Evolutionary conservation across 441 rosid species (phyloP).

Genomic region (Syzygium malaccense): DNA sequence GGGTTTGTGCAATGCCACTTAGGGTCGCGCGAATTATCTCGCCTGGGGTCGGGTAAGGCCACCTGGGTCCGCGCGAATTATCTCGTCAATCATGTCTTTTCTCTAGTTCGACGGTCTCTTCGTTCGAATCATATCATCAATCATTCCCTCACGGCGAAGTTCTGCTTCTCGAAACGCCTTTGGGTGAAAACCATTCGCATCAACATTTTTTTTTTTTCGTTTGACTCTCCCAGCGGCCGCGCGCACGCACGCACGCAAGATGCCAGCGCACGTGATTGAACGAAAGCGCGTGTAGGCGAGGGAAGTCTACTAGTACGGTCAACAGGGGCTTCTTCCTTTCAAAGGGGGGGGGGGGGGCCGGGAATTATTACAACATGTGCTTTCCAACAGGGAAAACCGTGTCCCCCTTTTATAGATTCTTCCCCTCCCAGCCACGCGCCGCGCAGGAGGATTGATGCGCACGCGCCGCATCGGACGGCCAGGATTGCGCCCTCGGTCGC

Average conservation of each 20-base stretch:
- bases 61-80: too few relatives aligned
- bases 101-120: not conserved
- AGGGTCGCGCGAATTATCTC: too few relatives aligned
- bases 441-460: not conserved
- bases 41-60: too few relatives aligned
- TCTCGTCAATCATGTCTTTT: too few relatives aligned
- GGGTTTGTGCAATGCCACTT: too few relatives aligned
- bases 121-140: not conserved
- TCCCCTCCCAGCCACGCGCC: not conserved
- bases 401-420: not conserved
- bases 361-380: not conserved
- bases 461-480: not conserved
- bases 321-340: not conserved
- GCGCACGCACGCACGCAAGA: not conserved
- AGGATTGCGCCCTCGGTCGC: not conserved
- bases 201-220: not conserved
- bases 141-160: not conserved
- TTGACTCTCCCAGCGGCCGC: not conserved
- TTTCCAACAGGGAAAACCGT: not conserved
- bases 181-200: not conserved
- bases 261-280: not conserved
- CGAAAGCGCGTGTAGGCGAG: not conserved
- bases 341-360: too few relatives aligned
- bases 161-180: not conserved
- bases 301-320: not conserved